phyloP scores from a whole-genome alignment of 192 early-diverging fungal species.

The Bifiguratus adelaidae region DNA sequence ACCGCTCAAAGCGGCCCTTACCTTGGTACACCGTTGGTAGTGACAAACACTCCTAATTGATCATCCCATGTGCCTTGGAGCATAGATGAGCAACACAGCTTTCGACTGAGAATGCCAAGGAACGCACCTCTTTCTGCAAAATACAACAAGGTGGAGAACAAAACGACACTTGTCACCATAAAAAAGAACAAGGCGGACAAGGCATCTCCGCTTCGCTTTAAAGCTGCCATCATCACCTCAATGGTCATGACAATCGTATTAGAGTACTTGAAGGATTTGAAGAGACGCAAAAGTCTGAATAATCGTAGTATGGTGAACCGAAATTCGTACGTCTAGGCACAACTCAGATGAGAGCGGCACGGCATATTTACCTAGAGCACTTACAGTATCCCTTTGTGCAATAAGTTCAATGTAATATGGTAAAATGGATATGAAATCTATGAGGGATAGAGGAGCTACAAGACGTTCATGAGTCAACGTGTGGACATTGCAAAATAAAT shows the following conservation, averaged over 20 bases:
- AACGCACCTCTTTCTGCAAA: slow-evolving; percentile 68
- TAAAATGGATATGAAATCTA: slow-evolving; percentile 67
- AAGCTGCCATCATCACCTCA: slow-evolving; percentile 73
- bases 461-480: slow-evolving; percentile 4
- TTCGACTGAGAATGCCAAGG: background rate
- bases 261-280: slow-evolving; percentile 75
- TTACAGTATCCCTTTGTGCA: slow-evolving; percentile 51
- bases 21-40: slow-evolving; percentile 54
- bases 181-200: slow-evolving; percentile 66
- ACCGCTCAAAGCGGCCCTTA: slow-evolving; percentile 4
- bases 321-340: slow-evolving; percentile 52
- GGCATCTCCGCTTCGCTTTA: slow-evolving; percentile 64
- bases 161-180: slow-evolving; percentile 52
- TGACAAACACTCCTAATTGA: slow-evolving; percentile 51
- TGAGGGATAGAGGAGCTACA: slow-evolving; percentile 51
- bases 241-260: slow-evolving; percentile 73
- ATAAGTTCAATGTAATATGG: slow-evolving; percentile 73
- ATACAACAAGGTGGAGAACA: slow-evolving; percentile 69
- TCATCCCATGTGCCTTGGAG: slow-evolving; percentile 48
- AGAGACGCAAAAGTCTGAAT: slow-evolving; percentile 66
- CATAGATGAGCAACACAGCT: background rate
- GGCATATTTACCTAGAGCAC: no score
- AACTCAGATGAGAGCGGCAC: background rate
- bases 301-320: slow-evolving; percentile 73
- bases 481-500: background rate